Evolutionary conservation across 352 stramenopile species (phyloP), one percentile per base, ranked within the genome.

Genomic region (Globisporangium carolinianum): DNA sequence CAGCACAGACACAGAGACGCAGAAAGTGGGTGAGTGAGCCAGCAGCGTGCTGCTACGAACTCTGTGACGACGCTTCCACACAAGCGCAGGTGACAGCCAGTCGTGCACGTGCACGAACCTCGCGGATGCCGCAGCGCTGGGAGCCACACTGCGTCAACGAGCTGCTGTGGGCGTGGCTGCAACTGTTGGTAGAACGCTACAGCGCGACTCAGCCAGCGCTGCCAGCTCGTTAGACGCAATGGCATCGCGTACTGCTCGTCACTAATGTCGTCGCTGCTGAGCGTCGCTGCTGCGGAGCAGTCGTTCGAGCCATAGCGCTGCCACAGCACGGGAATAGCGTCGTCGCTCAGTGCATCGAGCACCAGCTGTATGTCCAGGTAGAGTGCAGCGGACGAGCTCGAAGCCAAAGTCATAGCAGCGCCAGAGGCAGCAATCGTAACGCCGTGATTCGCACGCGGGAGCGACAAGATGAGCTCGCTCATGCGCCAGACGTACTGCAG

Each of bases 121-220:
- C 70, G 71, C 0, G 76, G 71, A 14, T 68, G 67, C 12, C 72
- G 66, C 41, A 87, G 49, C 5, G 65, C 72, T 57, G 74, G 68
- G 17, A 85, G 36, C 63, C 66, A 75, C 14, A 87, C 49, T 1
- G 55, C 7, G 14, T 65, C 65, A 17, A 64, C 36, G 47, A 56
- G 14, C 48, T 54, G 6, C 57, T 49, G 50, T 41, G 63, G 49
- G 3, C 63, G 55, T 6, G 38, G 63, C 36, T 71, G 71, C 2
- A 73, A 55, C 2, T 43, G 53, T 15, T 71, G 66, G 59, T 68
- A 79, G 60, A 73, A 79, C 9, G 47, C 57, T 7, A 73, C 60
- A 8, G 66, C 54, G 53, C 61, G 57, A 9, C 61, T 45, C 41
- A 79, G 61, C 71, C 71, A 79, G 0, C 47, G 36, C 4, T 69